These are phyloP conservation scores for Crotalaria pallida DNA, from an alignment of 306 rosid species.

Conservation along the genomic window DNA sequence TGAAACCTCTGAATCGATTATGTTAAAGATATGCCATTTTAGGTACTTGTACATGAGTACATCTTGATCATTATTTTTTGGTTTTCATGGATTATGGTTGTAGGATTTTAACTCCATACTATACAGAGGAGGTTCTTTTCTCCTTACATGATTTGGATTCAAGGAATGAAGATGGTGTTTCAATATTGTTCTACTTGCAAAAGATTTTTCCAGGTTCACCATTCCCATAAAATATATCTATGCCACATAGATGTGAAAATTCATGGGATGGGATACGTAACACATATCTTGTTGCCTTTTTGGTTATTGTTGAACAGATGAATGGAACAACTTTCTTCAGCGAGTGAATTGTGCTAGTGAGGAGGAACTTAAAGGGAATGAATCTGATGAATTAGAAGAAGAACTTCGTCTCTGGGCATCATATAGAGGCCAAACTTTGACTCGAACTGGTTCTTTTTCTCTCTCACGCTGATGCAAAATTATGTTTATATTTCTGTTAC, in stretches of 20 bases:
- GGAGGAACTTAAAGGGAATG: slow-evolving; percentile 69
- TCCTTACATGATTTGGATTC: slow-evolving; percentile 63
- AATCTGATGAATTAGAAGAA: slow-evolving; percentile 58
- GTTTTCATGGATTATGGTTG: slow-evolving; percentile 20
- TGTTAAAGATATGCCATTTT: not conserved
- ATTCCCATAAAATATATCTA: not conserved
- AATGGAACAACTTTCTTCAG: slow-evolving; percentile 87
- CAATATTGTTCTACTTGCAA: slow-evolving; percentile 89
- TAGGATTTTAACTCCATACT: slow-evolving; percentile 93
- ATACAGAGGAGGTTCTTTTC: slow-evolving; percentile 93
- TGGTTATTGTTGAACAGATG: slow-evolving; percentile 52
- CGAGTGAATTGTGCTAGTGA: slow-evolving; percentile 49
- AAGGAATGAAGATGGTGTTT: slow-evolving; percentile 91
- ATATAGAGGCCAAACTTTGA: slow-evolving; percentile 94
- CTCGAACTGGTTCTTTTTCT: slow-evolving; percentile 66
- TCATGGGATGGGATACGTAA: slow-evolving; percentile 2
- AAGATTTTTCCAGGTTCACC: slow-evolving; percentile 85
- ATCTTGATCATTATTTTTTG: not conserved
- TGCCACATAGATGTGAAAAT: not conserved
- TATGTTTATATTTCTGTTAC: not conserved
- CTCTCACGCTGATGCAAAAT: not conserved
- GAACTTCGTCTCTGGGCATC: slow-evolving; percentile 98
- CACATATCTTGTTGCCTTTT: not conserved
- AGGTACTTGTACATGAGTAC: not conserved
- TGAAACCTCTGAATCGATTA: slow-evolving; percentile 7